Conservation (phyloP, 257 asterid genomes). For the Striga asiatica region DNA sequence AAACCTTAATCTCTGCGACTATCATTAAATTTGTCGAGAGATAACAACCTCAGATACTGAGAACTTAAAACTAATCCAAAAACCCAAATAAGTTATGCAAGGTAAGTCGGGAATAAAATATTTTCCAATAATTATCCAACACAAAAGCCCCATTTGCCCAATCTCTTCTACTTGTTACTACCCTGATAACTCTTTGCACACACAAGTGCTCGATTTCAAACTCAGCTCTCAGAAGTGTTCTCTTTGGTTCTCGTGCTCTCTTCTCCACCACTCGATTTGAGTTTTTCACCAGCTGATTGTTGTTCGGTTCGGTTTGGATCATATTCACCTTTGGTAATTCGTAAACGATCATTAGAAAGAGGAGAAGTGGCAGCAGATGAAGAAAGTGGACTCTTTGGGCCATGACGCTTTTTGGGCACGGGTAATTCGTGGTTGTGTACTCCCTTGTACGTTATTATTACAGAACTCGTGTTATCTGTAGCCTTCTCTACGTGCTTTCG, state of each 20-base stretch:
- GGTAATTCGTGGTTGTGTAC: conserved; percentile 77
- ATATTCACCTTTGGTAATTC: too few species aligned
- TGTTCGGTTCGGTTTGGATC: too few species aligned
- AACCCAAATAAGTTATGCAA: too few species aligned
- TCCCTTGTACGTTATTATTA: conserved; percentile 68
- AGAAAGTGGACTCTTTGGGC: conserved; percentile 33
- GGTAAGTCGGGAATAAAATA: too few species aligned
- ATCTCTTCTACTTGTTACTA: too few species aligned
- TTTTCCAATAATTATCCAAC: too few species aligned
- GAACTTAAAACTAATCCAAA: too few species aligned
- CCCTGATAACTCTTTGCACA: too few species aligned
- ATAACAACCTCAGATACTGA: too few species aligned
- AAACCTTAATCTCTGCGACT: too few species aligned
- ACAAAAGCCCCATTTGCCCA: too few species aligned
- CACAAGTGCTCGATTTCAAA: conserved; percentile 74
- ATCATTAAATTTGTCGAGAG: too few species aligned
- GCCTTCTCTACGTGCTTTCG: conserved; percentile 82
- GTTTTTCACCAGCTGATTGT: conserved; percentile 53
- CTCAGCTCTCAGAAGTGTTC: conserved; percentile 62
- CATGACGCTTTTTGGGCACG: conserved; percentile 65
- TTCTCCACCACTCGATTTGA: conserved; percentile 37
- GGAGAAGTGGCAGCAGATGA: conserved; percentile 37
- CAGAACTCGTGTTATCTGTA: conserved; percentile 40
- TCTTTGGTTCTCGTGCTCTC: conserved; percentile 35
- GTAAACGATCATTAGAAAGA: conserved; percentile 26